A percentile compares a stretch with the other conserved stretches of the same genome.
These are phyloP conservation scores for Penicillium coffeae DNA, from an alignment of 495 filamentous ascomycete genomes.

Conservation along the genomic window DNA sequence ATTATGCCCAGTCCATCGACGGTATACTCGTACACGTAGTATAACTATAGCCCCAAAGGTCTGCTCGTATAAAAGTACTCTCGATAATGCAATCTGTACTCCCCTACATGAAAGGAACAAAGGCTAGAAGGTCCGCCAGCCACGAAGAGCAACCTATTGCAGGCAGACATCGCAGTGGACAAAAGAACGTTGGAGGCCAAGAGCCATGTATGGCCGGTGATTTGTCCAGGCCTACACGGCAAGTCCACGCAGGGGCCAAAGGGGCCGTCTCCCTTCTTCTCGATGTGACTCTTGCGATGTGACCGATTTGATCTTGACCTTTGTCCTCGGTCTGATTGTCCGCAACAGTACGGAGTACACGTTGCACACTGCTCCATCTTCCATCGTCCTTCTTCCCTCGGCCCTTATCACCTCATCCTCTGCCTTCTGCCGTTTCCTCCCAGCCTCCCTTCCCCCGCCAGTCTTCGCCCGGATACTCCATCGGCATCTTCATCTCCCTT, in stretches of 20 bases:
- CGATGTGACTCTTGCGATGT: neutral
- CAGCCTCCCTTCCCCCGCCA: neutral
- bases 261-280: neutral
- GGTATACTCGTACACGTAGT: too few relatives aligned
- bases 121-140: neutral
- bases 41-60: too few relatives aligned
- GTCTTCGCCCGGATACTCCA: neutral
- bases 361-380: too few relatives aligned
- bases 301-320: slow-evolving; percentile 1
- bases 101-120: too few relatives aligned
- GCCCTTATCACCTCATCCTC: slow-evolving; percentile 1
- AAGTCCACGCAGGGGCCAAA: neutral
- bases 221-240: too few relatives aligned
- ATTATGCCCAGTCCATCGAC: too few relatives aligned
- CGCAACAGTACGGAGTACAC: too few relatives aligned
- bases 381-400: too few relatives aligned
- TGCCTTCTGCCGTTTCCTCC: too few relatives aligned
- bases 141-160: neutral
- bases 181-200: neutral
- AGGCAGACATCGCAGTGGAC: neutral
- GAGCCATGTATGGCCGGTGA: neutral
- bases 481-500: neutral
- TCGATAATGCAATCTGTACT: too few relatives aligned
- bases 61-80: too few relatives aligned
- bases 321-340: neutral